phyloP scores from a whole-genome alignment of 2,329 filamentous ascomycete genomes.

The Plectosphaerella plurivora region DNA sequence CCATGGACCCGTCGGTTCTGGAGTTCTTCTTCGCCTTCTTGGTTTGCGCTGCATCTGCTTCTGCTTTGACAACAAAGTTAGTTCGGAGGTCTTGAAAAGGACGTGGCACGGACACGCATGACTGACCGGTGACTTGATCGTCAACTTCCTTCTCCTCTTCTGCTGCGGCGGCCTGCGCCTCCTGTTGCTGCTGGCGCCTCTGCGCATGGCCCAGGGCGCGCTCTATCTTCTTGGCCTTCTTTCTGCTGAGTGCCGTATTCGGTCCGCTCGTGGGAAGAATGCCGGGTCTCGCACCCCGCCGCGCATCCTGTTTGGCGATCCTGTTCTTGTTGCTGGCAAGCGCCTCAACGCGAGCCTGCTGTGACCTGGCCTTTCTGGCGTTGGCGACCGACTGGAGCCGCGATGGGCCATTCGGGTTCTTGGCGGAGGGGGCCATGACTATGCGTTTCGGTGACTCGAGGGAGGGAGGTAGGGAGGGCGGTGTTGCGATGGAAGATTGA shows the following conservation, averaged over 20 bases:
- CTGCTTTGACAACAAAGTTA: too few species aligned
- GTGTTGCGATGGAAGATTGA: not conserved
- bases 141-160: not conserved
- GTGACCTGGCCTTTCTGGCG: slow-evolving; percentile 38
- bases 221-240: slow-evolving; percentile 53
- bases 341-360: slow-evolving; percentile 34
- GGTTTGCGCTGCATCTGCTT: too few species aligned
- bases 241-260: slow-evolving; percentile 43
- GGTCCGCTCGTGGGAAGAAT: slow-evolving; percentile 54
- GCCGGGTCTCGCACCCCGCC: slow-evolving; percentile 46
- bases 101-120: too few species aligned
- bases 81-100: too few species aligned
- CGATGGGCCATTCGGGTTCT: slow-evolving; percentile 54
- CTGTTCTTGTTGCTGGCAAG: slow-evolving; percentile 21
- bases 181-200: slow-evolving; percentile 43
- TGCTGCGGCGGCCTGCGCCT: not conserved
- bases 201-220: slow-evolving; percentile 47
- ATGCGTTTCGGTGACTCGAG: not conserved
- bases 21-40: too few species aligned
- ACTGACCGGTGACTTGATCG: not conserved
- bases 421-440: slow-evolving; percentile 47
- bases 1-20: too few species aligned
- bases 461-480: not conserved
- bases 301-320: slow-evolving; percentile 35
- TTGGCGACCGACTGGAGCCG: slow-evolving; percentile 47